Percentiles rank a stretch among this genome's conserved stretches.
These are phyloP conservation scores for Geotrichum carabidarum DNA, from an alignment of 1,139 yeast genomes.

Conservation along the genomic window DNA sequence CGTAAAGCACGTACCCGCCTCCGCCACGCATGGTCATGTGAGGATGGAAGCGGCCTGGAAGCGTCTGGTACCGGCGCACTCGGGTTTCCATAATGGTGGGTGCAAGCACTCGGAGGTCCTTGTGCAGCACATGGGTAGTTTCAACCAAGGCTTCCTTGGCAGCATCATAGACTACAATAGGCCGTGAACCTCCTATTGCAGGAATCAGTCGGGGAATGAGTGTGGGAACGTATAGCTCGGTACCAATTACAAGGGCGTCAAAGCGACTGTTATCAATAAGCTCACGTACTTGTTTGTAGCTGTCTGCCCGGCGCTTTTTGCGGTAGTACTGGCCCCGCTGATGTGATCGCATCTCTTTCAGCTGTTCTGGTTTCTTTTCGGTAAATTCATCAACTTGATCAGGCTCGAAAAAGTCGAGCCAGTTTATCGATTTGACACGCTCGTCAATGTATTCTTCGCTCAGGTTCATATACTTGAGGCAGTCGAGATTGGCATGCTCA, in stretches of 20 bases:
- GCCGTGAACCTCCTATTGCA: slow-evolving; percentile 78
- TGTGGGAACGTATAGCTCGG: slow-evolving; percentile 65
- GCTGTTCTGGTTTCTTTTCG: slow-evolving; percentile 43
- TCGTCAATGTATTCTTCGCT: slow-evolving; percentile 48
- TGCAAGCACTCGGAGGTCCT: slow-evolving; percentile 68
- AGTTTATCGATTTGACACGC: slow-evolving; percentile 64
- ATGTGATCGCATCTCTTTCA: slow-evolving; percentile 52
- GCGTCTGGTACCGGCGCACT: slow-evolving; percentile 83
- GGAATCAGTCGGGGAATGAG: slow-evolving; percentile 59
- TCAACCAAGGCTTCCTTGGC: slow-evolving; percentile 74
- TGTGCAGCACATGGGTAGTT: slow-evolving; percentile 59
- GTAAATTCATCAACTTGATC: slow-evolving; percentile 48
- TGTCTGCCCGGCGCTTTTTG: slow-evolving; percentile 55
- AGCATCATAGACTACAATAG: slow-evolving; percentile 75
- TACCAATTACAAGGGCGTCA: slow-evolving; percentile 72
- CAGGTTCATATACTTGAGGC: slow-evolving; percentile 57
- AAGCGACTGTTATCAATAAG: slow-evolving; percentile 55
- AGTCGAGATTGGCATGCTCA: slow-evolving; percentile 80
- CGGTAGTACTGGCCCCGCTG: slow-evolving; percentile 65
- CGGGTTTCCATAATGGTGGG: slow-evolving; percentile 79
- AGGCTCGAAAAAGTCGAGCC: slow-evolving; percentile 80
- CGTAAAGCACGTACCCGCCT: slow-evolving; percentile 83
- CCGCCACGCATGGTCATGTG: slow-evolving; percentile 88
- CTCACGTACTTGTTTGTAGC: slow-evolving; percentile 41
- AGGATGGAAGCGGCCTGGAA: slow-evolving; percentile 93